Evolutionary conservation across 2,329 filamentous ascomycete genomes (phyloP), one percentile per base, ranked within the genome.

Genomic region (Stachybotrys chlorohalonatus): DNA sequence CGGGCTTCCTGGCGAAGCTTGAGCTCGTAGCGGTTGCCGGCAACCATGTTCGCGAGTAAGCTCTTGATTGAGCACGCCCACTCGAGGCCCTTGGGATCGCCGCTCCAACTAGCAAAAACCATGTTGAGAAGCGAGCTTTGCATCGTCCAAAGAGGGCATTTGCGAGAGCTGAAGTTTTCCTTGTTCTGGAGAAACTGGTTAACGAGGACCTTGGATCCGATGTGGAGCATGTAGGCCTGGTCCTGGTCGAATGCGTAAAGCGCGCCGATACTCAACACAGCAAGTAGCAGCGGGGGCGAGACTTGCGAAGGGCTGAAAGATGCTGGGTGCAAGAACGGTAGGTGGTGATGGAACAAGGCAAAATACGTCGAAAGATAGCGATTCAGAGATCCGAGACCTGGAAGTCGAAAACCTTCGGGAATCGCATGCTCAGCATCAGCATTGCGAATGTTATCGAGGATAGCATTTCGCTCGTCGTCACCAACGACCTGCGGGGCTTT

Each of bases 41-140:
- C 90, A 55, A 99, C 94, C 93, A 99, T 97, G 73, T 97, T 97
- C 61, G 93, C 93, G 52, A 99, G 83, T 46, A 97, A 80, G 77
- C 91, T 95, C 82, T 97, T 97, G 74, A 99, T 97, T 2, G 94
- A 97, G 72, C 93, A 97, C 42, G 94, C 92, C 94, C 94, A 99
- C 71, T 99, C 94, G 3, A 99, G 80, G 45, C 94, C 94, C 73
- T 96, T 97, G 42, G 94, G 88, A 66, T 97, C 94, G 64, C 94
- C 94, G 70, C 94, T 97, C 94, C 94, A 99, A 77, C 92, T 97
- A 54, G 94, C 91, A 70, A 99, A 97, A 61, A 96, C 86, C 94
- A 97, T 97, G 78, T 99, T 99, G 56, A 99, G 78, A 53, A 99
- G 77, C 4, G 92, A 95, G 69, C 90, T 90, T 70, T 99, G 94